phyloP scores from a whole-genome alignment of 2,329 filamentous ascomycete genomes.

The Furcasterigmium furcatum region DNA sequence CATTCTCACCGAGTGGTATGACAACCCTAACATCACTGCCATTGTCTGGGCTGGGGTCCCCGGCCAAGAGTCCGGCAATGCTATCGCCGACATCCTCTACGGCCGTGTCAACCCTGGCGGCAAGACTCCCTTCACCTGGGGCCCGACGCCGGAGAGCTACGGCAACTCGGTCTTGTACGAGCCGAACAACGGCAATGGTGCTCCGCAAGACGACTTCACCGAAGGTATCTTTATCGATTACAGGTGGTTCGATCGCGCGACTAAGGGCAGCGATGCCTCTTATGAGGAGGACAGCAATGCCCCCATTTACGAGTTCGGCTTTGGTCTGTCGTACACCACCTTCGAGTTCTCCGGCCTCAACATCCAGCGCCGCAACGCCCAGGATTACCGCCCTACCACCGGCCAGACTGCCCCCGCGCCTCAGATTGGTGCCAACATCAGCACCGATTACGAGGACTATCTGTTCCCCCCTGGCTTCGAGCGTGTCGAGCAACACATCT shows the following conservation, averaged over 20 bases:
- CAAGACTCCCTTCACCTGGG: slow-evolving; percentile 80
- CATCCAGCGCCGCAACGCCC: slow-evolving; percentile 46
- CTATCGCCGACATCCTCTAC: slow-evolving; percentile 79
- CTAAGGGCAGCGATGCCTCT: slow-evolving; percentile 17
- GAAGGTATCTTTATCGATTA: slow-evolving; percentile 85
- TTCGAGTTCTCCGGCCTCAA: slow-evolving; percentile 71
- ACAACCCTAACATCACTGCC: slow-evolving; percentile 76
- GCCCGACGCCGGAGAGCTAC: slow-evolving; percentile 63
- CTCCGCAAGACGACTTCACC: slow-evolving; percentile 70
- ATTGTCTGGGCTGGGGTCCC: slow-evolving; percentile 81
- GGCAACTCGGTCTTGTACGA: slow-evolving; percentile 64
- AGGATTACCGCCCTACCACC: slow-evolving; percentile 53
- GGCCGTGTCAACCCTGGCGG: slow-evolving; percentile 74
- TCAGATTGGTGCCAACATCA: slow-evolving; percentile 55
- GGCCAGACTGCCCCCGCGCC: slow-evolving; percentile 64
- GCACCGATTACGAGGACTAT: slow-evolving; percentile 62
- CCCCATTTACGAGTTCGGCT: slow-evolving; percentile 79
- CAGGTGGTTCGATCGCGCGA: slow-evolving; percentile 66
- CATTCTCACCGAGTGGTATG: slow-evolving; percentile 61
- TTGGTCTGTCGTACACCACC: slow-evolving; percentile 75
- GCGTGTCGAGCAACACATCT: slow-evolving; percentile 56
- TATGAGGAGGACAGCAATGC: slow-evolving; percentile 38
- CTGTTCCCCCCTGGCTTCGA: slow-evolving; percentile 60
- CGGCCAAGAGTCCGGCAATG: slow-evolving; percentile 79
- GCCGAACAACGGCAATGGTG: slow-evolving; percentile 63